Evolutionary conservation across 768 basidiomycete species (phyloP), one percentile per base, ranked within the genome.

Genomic region (Suillus cothurnatus): DNA sequence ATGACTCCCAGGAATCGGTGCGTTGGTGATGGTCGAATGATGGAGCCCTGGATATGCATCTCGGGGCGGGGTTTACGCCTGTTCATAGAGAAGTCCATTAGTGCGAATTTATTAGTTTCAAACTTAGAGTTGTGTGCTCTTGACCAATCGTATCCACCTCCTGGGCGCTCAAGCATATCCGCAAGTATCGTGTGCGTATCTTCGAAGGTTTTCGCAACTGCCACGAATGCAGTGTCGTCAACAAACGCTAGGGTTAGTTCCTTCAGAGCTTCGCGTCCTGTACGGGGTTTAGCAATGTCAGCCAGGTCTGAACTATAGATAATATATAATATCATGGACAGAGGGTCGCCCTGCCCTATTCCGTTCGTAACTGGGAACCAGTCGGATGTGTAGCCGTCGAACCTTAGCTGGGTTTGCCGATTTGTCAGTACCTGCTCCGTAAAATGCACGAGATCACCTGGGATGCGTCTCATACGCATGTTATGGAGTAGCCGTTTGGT

Each of bases 41-140:
- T 21, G 7, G 19, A 0, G 0, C 43, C 43, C 4, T 45, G 43
- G 0, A 45, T 45, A 8, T 9, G 7, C 43, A 45, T 45, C 21
- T 8, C 21, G 0, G 21, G 19, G 0, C 19, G 6, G 8, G 15
- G 15, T 4, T n/a, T 21, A 1, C 6, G 21, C 6, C 36, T 36
- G 3, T 45, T 45, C 43, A 45, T 45, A 0, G 43, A 45, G n/a
- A 45, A 45, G 1, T 45, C 21, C 19, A 45, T n/a, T 21, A 45
- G 8, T 0, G 43, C 21, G 4, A 68, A 68, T 36, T 70, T 70
- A n/a, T 31, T 52, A 23, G 63, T 64, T 56, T 69, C 66, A 39
- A 71, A 70, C 11, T 28, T 9, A 15, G 64, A 74, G 62, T 74
- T 69, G 53, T 72, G 68, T 0, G 9, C 32, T 28, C 12, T 23